Evolutionary conservation across 306 rosid species (phyloP), one percentile per base, ranked within the genome.

Genomic region (barrel medic (Medicago truncatula)): DNA sequence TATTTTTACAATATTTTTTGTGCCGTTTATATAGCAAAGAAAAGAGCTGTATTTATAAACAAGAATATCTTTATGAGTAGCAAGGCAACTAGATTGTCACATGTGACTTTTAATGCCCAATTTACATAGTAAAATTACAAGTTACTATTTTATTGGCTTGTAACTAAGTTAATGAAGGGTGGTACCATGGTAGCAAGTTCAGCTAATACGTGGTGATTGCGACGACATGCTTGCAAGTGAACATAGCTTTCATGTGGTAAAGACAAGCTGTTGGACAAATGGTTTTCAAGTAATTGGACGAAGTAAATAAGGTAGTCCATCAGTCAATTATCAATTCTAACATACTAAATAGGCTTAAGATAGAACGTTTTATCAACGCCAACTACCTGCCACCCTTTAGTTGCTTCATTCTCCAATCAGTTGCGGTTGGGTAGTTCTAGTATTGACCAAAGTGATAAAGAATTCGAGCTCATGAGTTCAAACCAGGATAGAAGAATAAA

Each of bases 291-390:
- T 9, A 20, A 66, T 17, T 41, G 52, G 41, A 67, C 10, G 31
- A 39, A 61, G 61, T 49, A 41, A 46, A 62, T 28, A 34, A 74
- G 92, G 60, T 83, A 71, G 67, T 54, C 47, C 43, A 77, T 84
- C 96, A 70, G 70, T 82, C 93, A 72, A 74, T 46, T 79, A 72
- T 82, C 93, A 72, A 74, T 46, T 79, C 85, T 28, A 21, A 66
- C 34, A 72, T 25, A 39, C 71, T 58, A 57, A 46, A 49, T 21
- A 23, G 14, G 4, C 14, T 57, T 12, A 15, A 63, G 83, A 75
- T 74, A 76, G 71, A 74, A 83, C 83, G 85, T 76, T 86, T 75
- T 80, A 83, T 83, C 83, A 70, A 71, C 31, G 56, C 70, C 71
- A 82, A 83, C 88, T 64, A 40, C 73, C 76, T 65, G 60, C 77